Evolutionary conservation across 805 yeast genomes (phyloP).

Genomic region (Ogataea populi-albae): DNA sequence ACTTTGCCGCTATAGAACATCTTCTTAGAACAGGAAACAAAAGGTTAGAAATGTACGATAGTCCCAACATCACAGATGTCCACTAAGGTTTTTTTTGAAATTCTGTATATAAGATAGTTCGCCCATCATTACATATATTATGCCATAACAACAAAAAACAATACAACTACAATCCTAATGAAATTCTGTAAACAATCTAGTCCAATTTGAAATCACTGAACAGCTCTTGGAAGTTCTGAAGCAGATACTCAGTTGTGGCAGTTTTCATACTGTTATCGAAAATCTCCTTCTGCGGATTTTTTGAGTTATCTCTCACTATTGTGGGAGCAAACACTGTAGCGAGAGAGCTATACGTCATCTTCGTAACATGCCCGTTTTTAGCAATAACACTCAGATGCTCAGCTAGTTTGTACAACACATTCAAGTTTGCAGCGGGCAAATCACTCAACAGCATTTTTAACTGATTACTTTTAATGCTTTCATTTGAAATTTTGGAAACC

Average conservation of each 20-base stretch:
- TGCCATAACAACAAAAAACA: too few relatives aligned
- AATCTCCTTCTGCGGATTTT: conserved; percentile 77
- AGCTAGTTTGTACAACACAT: conserved; percentile 53
- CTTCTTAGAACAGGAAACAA: conserved; percentile 72
- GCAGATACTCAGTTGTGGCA: conserved; percentile 69
- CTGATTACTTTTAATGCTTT: conserved; percentile 36
- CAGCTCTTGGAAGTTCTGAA: conserved; percentile 44
- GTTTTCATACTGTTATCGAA: conserved; percentile 80
- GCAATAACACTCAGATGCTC: conserved; percentile 65
- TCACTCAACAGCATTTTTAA: conserved; percentile 44
- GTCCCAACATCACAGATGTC: conserved; percentile 70
- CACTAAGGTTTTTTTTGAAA: conserved; percentile 31
- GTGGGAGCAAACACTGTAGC: conserved; percentile 96
- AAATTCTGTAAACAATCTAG: background rate
- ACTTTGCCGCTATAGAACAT: conserved; percentile 83
- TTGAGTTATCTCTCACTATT: conserved; percentile 60
- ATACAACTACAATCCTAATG: background rate
- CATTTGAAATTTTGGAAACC: conserved; percentile 38
- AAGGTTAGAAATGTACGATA: conserved; percentile 67
- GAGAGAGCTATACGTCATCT: conserved; percentile 81
- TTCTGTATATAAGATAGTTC: background rate
- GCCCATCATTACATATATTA: background rate
- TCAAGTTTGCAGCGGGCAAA: conserved; percentile 68
- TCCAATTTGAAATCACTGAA: conserved; percentile 14
- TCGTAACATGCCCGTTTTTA: conserved; percentile 50